Evolutionary conservation across 768 basidiomycete species (phyloP).

Genomic region (Dictyophora rubrovolvata): DNA sequence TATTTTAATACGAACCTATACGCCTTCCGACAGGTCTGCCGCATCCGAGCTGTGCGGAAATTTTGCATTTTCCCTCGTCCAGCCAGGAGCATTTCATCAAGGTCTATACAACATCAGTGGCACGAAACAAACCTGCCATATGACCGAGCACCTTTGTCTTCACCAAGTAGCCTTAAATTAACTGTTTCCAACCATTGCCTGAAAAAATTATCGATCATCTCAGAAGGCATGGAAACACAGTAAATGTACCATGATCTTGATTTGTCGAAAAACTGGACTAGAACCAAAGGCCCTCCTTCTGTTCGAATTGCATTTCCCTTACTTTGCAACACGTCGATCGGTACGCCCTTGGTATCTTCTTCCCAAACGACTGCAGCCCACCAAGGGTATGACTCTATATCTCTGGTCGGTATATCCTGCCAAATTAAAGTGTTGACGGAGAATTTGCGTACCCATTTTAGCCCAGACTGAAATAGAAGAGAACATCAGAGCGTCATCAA

Average conservation of each 20-base stretch:
- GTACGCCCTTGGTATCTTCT: constrained; percentile 49
- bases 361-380: constrained; percentile 78
- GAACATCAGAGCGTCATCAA: constrained; percentile 1
- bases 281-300: constrained; percentile 37
- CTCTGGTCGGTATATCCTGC: constrained; percentile 1
- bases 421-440: not conserved
- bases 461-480: constrained; percentile 58
- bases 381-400: constrained; percentile 68
- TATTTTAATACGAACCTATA: constrained; percentile 39
- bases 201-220: not conserved
- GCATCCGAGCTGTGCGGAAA: constrained; percentile 45
- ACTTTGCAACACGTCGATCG: constrained; percentile 23
- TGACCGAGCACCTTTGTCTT: constrained; percentile 52
- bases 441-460: constrained; percentile 46
- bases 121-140: not conserved
- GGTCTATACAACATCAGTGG: constrained; percentile 28
- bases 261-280: constrained; percentile 77
- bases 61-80: constrained; percentile 34
- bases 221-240: not conserved
- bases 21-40: constrained; percentile 49
- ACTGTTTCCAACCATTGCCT: constrained; percentile 57
- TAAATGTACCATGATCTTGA: constrained; percentile 45
- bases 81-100: constrained; percentile 57
- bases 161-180: constrained; percentile 57
- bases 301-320: constrained; percentile 23